Conservation (phyloP, 1,284 basidiomycete genomes). For the Takashimella tepidaria region DNA sequence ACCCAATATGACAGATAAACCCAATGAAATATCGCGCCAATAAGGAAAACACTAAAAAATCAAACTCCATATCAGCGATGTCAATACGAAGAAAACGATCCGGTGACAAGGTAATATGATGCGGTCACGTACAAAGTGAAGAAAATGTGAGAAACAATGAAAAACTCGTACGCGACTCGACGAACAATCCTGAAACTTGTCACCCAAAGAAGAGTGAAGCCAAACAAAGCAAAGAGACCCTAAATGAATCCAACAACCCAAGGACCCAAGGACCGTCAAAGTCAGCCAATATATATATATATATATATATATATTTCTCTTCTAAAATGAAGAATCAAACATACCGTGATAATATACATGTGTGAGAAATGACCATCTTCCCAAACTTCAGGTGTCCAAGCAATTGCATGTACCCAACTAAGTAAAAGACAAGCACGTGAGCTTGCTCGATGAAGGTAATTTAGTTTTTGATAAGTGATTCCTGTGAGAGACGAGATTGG, state of each 20-base stretch:
- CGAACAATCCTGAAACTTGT: conserved; percentile 49
- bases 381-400: conserved; percentile 26
- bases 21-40: conserved; percentile 41
- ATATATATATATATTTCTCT: no score
- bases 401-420: conserved; percentile 37
- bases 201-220: conserved; percentile 50
- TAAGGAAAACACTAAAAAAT: conserved; percentile 30
- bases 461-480: conserved; percentile 49
- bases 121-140: conserved; percentile 40
- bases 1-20: conserved; percentile 29
- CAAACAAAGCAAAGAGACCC: conserved; percentile 30
- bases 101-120: no score
- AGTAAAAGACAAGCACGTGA: conserved; percentile 39
- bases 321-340: no score
- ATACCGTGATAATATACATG: conserved; percentile 25
- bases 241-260: no score
- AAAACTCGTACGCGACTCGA: conserved; percentile 52
- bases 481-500: conserved; percentile 44
- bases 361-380: conserved; percentile 8
- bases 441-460: conserved; percentile 48
- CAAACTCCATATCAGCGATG: background rate
- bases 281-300: no score
- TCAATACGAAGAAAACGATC: background rate
- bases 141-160: conserved; percentile 53
- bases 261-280: no score